Conservation (phyloP, 139 green algal species). For the Zygnema cylindricum region DNA sequence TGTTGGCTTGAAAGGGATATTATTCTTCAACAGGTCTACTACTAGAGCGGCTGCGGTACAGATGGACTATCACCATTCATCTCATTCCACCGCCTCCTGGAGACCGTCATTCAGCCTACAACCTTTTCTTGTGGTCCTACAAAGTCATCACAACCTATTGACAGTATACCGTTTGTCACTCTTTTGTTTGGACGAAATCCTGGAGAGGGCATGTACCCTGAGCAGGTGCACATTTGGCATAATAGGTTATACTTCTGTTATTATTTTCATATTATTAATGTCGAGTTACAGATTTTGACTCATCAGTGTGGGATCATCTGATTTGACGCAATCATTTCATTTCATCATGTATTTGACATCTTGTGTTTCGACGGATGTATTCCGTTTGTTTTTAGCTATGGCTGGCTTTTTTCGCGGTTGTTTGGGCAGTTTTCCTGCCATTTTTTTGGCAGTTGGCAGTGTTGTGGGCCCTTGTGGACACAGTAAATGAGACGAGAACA, state of each 20-base stretch:
- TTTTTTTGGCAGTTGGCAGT: conserved; percentile 9
- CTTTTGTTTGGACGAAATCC: background rate
- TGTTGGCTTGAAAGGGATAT: no score
- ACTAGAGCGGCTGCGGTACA: background rate
- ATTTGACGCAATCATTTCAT: no score
- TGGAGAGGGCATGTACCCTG: background rate
- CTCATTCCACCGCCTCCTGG: background rate
- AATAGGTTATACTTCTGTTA: background rate
- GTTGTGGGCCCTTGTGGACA: background rate
- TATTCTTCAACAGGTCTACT: conserved; percentile 36
- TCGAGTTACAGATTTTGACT: no score
- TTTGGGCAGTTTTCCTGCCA: no score
- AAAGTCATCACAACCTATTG: background rate
- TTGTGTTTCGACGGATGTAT: no score
- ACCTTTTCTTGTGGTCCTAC: conserved; percentile 6
- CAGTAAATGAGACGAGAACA: conserved; percentile 5
- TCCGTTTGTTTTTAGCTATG: no score
- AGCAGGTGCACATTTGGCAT: background rate
- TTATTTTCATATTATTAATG: no score
- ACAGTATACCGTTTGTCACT: background rate
- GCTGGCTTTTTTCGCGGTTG: no score
- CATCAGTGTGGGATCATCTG: no score
- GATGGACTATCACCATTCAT: conserved; percentile 19
- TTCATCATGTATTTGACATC: no score
- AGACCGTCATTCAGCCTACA: background rate